Evolutionary conservation across 2,329 filamentous ascomycete genomes (phyloP).

Genomic region (Ascochyta koolunga): DNA sequence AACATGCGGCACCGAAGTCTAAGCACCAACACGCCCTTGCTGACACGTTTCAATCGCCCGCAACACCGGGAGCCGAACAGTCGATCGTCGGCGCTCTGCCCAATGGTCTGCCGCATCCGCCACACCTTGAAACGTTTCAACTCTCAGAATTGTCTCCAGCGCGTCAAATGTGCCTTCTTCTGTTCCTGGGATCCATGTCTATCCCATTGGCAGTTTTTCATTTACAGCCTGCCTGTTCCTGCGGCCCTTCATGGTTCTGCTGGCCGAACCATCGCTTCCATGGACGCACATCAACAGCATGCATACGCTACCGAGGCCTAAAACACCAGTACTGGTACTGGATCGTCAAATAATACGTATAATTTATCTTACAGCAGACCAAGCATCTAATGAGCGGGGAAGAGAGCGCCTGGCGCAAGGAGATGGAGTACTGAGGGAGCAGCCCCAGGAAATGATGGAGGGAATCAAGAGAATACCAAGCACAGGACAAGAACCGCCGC

Average conservation of each 20-base stretch:
- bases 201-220: neutral
- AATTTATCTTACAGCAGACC: neutral
- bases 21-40: slow-evolving; percentile 1
- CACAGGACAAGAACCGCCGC: neutral
- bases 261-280: slow-evolving; percentile 11
- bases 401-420: slow-evolving; percentile 6
- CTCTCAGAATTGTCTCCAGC: slow-evolving; percentile 12
- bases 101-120: neutral
- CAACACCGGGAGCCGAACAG: neutral
- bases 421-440: neutral
- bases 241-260: slow-evolving; percentile 8
- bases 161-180: neutral
- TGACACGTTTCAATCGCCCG: neutral
- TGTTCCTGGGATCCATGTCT: neutral
- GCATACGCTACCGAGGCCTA: neutral
- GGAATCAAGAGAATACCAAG: neutral
- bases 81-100: neutral
- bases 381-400: neutral
- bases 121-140: slow-evolving; percentile 7
- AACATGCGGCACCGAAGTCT: neutral
- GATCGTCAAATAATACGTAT: neutral
- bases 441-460: neutral
- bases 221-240: neutral
- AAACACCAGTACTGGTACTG: slow-evolving; percentile 6
- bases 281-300: slow-evolving; percentile 5